phyloP scores from a whole-genome alignment of 2,329 filamentous ascomycete species.

The Rutstroemia sp. region DNA sequence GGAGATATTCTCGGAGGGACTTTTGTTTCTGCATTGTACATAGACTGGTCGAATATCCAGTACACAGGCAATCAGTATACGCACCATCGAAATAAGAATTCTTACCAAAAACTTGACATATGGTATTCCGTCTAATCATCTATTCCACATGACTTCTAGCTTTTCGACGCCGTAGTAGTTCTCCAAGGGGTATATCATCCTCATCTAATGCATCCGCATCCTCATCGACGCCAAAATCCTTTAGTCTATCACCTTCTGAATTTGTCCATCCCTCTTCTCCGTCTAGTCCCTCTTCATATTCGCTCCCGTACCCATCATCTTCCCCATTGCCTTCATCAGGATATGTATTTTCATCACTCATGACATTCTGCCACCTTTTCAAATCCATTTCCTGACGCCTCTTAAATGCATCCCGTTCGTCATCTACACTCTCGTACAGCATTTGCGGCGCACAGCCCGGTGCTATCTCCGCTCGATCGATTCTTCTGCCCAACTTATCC shows the following conservation, averaged over 20 bases:
- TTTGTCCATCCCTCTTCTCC: conserved; percentile 63
- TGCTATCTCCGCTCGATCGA: conserved; percentile 1
- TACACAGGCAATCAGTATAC: too few species aligned
- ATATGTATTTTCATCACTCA: not conserved
- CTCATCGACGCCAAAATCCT: conserved; percentile 75
- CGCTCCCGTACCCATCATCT: conserved; percentile 23
- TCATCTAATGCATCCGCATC: conserved; percentile 53
- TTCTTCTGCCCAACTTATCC: conserved; percentile 42
- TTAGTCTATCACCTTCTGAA: conserved; percentile 64
- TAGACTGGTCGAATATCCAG: too few species aligned
- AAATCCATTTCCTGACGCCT: conserved; percentile 43
- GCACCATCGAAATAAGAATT: too few species aligned
- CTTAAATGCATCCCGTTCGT: conserved; percentile 40
- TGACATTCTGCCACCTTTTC: conserved; percentile 28
- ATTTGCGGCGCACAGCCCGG: conserved; percentile 1
- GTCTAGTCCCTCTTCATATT: conserved; percentile 30
- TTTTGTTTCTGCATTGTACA: too few species aligned
- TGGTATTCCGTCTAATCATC: not conserved
- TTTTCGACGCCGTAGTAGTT: conserved; percentile 54
- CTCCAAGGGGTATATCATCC: conserved; percentile 62
- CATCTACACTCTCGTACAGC: conserved; percentile 28
- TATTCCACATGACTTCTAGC: not conserved
- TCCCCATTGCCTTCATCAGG: conserved; percentile 13
- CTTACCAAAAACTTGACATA: too few species aligned
- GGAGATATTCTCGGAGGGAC: too few species aligned